Conservation (phyloP, 495 filamentous ascomycete genomes). For the Aspergillus homomorphus region DNA sequence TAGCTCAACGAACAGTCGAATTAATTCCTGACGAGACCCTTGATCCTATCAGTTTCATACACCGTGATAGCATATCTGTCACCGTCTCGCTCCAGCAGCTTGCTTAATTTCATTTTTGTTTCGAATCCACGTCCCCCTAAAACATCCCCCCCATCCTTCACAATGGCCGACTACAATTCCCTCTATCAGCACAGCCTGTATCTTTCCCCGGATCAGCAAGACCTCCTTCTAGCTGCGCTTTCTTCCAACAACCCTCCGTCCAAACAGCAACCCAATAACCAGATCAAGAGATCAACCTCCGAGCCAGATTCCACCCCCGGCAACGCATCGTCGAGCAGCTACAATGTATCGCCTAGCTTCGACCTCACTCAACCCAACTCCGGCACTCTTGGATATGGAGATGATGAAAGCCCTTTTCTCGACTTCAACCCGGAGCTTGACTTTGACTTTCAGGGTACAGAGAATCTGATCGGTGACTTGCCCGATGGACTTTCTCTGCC, state of each 20-base stretch:
- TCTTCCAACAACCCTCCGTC: constrained; percentile 64
- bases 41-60: neutral
- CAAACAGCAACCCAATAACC: constrained; percentile 29
- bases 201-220: constrained; percentile 83
- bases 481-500: constrained; percentile 54
- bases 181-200: constrained; percentile 51
- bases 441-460: constrained; percentile 58
- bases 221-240: constrained; percentile 82
- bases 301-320: constrained; percentile 32
- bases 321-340: constrained; percentile 31
- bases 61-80: neutral
- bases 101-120: neutral
- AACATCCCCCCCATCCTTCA: neutral
- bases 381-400: constrained; percentile 45
- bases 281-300: constrained; percentile 27
- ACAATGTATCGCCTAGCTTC: constrained; percentile 51
- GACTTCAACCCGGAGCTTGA: constrained; percentile 78
- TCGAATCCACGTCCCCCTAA: neutral
- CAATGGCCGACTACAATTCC: constrained; percentile 39
- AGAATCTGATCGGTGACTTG: constrained; percentile 72
- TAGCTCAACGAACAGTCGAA: constrained; percentile 1
- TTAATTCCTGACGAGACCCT: neutral
- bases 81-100: neutral
- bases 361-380: constrained; percentile 47
- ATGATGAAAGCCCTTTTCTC: constrained; percentile 75